Percentiles rank a stretch among this genome's conserved stretches.
Conservation (phyloP, 306 rosid species). For the Vigna unguiculata region DNA sequence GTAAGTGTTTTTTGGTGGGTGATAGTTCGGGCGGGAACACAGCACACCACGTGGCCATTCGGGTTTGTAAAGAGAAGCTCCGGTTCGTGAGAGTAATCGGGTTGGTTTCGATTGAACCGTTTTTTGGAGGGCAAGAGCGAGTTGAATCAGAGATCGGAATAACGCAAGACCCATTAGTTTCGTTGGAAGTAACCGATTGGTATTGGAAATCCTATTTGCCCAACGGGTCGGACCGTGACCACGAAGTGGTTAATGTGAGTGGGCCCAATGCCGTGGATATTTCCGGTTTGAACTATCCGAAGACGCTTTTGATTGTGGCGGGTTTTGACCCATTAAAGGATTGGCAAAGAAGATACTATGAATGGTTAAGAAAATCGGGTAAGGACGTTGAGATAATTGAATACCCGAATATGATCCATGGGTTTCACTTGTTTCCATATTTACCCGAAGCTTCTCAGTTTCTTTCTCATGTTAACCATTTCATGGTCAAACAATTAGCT, state of each 20-base stretch:
- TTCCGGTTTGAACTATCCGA: constrained; percentile 63
- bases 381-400: constrained; percentile 61
- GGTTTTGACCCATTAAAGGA: constrained; percentile 80
- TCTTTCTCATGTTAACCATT: constrained; percentile 52
- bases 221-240: constrained; percentile 55
- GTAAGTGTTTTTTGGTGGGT: constrained; percentile 65
- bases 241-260: constrained; percentile 57
- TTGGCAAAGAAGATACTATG: constrained; percentile 63
- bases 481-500: constrained; percentile 38
- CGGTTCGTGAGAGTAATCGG: constrained; percentile 37
- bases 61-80: constrained; percentile 31
- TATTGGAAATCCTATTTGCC: constrained; percentile 63
- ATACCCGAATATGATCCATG: constrained; percentile 67
- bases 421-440: constrained; percentile 55
- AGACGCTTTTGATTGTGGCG: constrained; percentile 57
- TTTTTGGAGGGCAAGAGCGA: constrained; percentile 79
- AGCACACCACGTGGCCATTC: constrained; percentile 52
- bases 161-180: constrained; percentile 40
- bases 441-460: constrained; percentile 49
- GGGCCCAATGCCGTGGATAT: constrained; percentile 65
- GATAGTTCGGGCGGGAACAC: constrained; percentile 67
- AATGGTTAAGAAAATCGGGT: constrained; percentile 70
- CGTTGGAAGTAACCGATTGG: constrained; percentile 59
- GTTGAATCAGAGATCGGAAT: constrained; percentile 66
- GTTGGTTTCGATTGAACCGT: constrained; percentile 72